Percentiles rank a stretch among this genome's conserved stretches.
phyloP scores from a whole-genome alignment of 345 rosid species.

The Acer yangbiense region DNA sequence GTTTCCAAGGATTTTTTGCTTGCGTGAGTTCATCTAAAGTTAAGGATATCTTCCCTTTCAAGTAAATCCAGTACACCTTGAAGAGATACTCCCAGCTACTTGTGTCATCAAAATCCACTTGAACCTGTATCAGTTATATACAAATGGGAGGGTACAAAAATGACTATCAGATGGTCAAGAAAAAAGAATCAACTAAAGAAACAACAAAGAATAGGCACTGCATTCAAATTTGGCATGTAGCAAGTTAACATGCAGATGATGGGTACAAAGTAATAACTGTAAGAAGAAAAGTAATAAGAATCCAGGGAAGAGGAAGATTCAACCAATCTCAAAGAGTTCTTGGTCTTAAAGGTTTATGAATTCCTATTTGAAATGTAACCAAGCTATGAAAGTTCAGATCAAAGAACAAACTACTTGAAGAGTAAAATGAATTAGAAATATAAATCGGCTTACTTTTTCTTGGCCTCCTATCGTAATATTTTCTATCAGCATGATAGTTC shows the following conservation, averaged over 20 bases:
- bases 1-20: slow-evolving; percentile 85
- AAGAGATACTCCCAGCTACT: slow-evolving; percentile 98
- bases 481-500: slow-evolving; percentile 88
- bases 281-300: not conserved
- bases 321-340: slow-evolving; percentile 1
- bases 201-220: not conserved
- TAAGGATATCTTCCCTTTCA: slow-evolving; percentile 73
- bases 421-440: slow-evolving; percentile 8
- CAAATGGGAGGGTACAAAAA: slow-evolving; percentile 5
- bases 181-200: not conserved
- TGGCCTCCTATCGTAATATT: slow-evolving; percentile 48
- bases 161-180: not conserved
- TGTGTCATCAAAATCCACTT: slow-evolving; percentile 96
- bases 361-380: slow-evolving; percentile 11
- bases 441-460: slow-evolving; percentile 57
- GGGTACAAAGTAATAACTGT: not conserved
- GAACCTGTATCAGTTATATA: slow-evolving; percentile 53
- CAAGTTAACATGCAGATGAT: not conserved
- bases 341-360: not conserved
- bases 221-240: not conserved
- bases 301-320: not conserved
- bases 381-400: not conserved
- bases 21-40: slow-evolving; percentile 68
- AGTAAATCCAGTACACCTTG: slow-evolving; percentile 80
- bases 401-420: slow-evolving; percentile 4